Conservation (phyloP, 768 basidiomycete species). For the Naganishia onofrii region DNA sequence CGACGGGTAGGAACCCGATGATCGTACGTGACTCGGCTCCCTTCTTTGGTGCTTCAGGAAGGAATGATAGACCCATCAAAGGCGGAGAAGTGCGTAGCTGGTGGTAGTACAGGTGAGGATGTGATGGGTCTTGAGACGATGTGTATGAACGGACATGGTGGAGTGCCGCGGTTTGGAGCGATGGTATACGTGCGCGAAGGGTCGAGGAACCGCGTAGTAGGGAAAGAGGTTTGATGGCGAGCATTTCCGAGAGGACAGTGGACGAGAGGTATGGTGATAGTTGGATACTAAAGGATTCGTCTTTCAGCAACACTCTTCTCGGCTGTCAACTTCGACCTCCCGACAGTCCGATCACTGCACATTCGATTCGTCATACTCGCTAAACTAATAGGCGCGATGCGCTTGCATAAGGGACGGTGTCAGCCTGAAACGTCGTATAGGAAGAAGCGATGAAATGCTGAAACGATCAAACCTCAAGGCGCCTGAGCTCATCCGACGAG, state of each 20-base stretch:
- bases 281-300: too few species aligned
- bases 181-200: neutral
- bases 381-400: slow-evolving; percentile 13
- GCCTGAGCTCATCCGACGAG: neutral
- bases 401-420: neutral
- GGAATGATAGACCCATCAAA: slow-evolving; percentile 43
- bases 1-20: slow-evolving; percentile 44
- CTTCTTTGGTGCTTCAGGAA: slow-evolving; percentile 38
- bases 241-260: slow-evolving; percentile 5
- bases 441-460: neutral
- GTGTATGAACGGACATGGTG: slow-evolving; percentile 6
- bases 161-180: neutral
- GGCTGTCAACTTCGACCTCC: too few species aligned
- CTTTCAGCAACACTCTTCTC: neutral
- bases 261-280: neutral
- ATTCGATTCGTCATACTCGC: slow-evolving; percentile 25
- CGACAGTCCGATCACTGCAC: slow-evolving; percentile 14
- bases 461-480: neutral
- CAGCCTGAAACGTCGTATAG: slow-evolving; percentile 14
- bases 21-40: slow-evolving; percentile 37
- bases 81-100: slow-evolving; percentile 28
- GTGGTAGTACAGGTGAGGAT: slow-evolving; percentile 50
- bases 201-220: neutral
- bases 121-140: slow-evolving; percentile 39
- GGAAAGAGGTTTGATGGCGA: neutral